These are phyloP conservation scores for Epichloe hybrida DNA, from an alignment of 2,329 filamentous ascomycete species.

Conservation along the genomic window DNA sequence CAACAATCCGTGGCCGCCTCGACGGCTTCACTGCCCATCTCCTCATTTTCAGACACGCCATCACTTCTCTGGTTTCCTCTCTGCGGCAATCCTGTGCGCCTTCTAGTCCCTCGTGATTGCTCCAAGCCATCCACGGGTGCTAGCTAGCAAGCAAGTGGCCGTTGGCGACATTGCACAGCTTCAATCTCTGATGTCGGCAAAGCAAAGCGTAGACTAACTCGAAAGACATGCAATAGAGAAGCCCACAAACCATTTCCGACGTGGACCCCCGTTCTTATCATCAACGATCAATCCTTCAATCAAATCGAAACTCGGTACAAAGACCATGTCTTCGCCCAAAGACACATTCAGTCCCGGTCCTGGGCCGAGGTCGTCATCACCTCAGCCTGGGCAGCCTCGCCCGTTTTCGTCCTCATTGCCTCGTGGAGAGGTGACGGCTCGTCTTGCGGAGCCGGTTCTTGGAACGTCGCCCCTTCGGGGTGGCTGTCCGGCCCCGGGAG, in stretches of 20 bases:
- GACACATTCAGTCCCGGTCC: conserved; percentile 23
- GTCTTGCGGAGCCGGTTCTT: conserved; percentile 44
- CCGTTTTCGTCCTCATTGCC: conserved; percentile 39
- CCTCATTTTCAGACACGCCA: neutral
- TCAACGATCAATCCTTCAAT: neutral
- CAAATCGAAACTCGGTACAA: neutral
- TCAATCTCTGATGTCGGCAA: neutral
- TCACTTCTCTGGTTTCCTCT: neutral
- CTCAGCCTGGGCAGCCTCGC: conserved; percentile 30
- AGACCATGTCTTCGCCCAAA: conserved; percentile 24
- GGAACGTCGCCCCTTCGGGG: conserved; percentile 25
- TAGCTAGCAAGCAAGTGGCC: neutral
- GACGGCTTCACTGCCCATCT: neutral
- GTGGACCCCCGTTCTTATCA: neutral
- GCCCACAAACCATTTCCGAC: neutral
- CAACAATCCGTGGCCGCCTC: too few relatives aligned
- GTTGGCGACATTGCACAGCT: neutral
- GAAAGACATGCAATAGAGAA: conserved; percentile 1
- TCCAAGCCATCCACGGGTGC: neutral
- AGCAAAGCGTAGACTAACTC: neutral
- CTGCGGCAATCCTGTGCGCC: neutral
- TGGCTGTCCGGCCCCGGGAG: conserved; percentile 18
- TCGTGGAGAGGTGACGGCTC: conserved; percentile 46
- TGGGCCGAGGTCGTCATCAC: conserved; percentile 32
- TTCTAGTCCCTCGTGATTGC: neutral